phyloP scores from a whole-genome alignment of 371 early-diverging fungal species.

The Apophysomyces sp. region DNA sequence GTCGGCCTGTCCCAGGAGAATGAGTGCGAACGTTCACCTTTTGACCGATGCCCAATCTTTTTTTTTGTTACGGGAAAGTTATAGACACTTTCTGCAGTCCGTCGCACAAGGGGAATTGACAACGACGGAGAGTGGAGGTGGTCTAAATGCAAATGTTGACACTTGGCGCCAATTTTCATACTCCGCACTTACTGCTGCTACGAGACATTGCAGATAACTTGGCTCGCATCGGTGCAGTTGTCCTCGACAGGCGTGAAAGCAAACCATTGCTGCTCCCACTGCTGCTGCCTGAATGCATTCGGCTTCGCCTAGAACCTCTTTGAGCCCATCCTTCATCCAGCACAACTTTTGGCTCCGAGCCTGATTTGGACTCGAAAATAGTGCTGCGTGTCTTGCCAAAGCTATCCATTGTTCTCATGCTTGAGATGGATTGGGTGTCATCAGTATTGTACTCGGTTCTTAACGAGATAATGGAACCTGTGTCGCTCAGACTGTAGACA shows the following conservation, averaged over 20 bases:
- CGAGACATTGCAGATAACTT: conserved; percentile 41
- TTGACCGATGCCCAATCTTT: conserved; percentile 16
- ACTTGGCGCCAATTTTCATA: neutral
- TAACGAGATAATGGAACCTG: conserved; percentile 22
- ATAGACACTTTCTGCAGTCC: conserved; percentile 42
- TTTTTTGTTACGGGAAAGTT: conserved; percentile 32
- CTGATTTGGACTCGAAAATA: conserved; percentile 25
- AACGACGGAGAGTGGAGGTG: conserved; percentile 17
- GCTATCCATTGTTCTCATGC: conserved; percentile 18
- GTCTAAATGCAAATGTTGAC: neutral
- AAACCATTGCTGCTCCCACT: conserved; percentile 22
- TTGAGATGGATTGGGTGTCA: conserved; percentile 12
- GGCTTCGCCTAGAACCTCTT: neutral
- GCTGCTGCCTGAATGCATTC: conserved; percentile 8
- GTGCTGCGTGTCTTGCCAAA: conserved; percentile 10
- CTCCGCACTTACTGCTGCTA: conserved; percentile 18
- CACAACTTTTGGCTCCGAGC: conserved; percentile 32
- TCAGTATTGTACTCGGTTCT: conserved; percentile 24
- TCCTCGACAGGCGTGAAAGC: conserved; percentile 38
- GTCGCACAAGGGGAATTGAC: conserved; percentile 27
- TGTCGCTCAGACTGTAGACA: conserved; percentile 20
- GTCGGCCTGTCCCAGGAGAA: conserved; percentile 36
- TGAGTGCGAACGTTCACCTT: conserved; percentile 45
- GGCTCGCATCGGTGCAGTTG: conserved; percentile 50
- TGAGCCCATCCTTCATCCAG: conserved; percentile 18